phyloP scores from a whole-genome alignment of 1,284 basidiomycete genomes.

The Rhodofomes roseus region DNA sequence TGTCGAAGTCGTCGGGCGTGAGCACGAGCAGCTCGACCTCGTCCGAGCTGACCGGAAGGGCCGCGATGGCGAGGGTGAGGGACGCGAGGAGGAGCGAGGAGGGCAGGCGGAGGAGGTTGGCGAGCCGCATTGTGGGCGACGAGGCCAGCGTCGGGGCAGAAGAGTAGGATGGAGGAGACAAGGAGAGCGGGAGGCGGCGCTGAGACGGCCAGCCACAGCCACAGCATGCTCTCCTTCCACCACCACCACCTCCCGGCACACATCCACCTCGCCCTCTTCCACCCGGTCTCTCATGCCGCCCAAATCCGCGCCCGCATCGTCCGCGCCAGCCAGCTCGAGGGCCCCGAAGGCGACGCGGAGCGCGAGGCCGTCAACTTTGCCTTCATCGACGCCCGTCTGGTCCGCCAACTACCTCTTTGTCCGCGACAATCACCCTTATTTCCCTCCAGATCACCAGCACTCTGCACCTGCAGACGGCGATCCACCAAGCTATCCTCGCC shows the following conservation, averaged over 20 bases:
- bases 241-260: conserved; percentile 51
- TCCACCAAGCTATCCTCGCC: conserved; percentile 76
- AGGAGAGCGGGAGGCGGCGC: neutral
- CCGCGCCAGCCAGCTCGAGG: conserved; percentile 56
- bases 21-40: conserved; percentile 34
- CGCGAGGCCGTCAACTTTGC: conserved; percentile 80
- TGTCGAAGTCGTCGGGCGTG: conserved; percentile 64
- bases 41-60: conserved; percentile 36
- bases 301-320: conserved; percentile 65
- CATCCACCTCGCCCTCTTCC: conserved; percentile 68
- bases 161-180: neutral
- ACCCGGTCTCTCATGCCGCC: conserved; percentile 59
- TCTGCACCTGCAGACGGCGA: conserved; percentile 76
- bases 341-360: conserved; percentile 62
- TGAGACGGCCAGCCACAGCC: neutral
- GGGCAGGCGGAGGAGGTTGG: conserved; percentile 23
- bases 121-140: conserved; percentile 20
- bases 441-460: conserved; percentile 62
- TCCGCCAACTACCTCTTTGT: conserved; percentile 27
- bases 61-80: conserved; percentile 31
- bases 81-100: conserved; percentile 32
- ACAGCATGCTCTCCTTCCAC: conserved; percentile 28
- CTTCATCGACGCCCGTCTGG: conserved; percentile 78
- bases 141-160: neutral
- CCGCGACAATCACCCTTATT: neutral